A percentile compares a stretch with the other conserved stretches of the same genome.
Conservation (phyloP, 768 basidiomycete species). For the Boletales sp. region DNA sequence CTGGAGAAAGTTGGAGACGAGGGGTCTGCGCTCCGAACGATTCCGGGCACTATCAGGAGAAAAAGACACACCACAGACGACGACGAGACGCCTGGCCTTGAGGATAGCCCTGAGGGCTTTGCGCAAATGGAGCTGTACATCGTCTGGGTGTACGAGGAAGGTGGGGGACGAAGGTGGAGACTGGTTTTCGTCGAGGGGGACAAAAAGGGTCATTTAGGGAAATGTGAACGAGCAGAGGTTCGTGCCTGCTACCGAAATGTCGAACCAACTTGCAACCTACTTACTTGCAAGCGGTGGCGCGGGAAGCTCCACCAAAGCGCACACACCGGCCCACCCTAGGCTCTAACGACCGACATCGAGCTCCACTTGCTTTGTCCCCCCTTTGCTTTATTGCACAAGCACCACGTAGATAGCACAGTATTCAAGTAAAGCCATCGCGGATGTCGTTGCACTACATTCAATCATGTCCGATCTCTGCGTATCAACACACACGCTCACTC, state of each 20-base stretch:
- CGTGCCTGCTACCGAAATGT: no score
- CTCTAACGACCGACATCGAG: background rate
- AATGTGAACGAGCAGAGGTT: constrained; percentile 22
- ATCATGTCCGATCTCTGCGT: constrained; percentile 15
- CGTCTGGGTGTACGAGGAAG: constrained; percentile 49
- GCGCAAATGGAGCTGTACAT: constrained; percentile 45
- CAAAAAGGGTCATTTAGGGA: constrained; percentile 56
- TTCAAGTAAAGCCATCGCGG: background rate
- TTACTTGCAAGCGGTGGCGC: constrained; percentile 24
- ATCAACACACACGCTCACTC: constrained; percentile 15
- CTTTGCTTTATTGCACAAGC: constrained; percentile 13
- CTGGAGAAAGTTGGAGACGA: constrained; percentile 33
- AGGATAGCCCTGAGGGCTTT: constrained; percentile 63
- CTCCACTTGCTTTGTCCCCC: constrained; percentile 11
- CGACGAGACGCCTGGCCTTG: constrained; percentile 80
- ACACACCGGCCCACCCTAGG: no score
- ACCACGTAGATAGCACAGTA: constrained; percentile 8
- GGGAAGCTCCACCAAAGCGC: constrained; percentile 17
- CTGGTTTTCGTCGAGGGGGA: constrained; percentile 52
- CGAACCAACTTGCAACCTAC: no score
- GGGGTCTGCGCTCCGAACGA: constrained; percentile 2
- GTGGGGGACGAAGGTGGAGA: constrained; percentile 49
- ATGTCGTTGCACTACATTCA: background rate
- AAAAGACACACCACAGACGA: constrained; percentile 69
- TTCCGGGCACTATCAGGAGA: constrained; percentile 11